These are phyloP conservation scores for Dactylellina drechsleri DNA, from an alignment of 2,329 filamentous ascomycete species.

Conservation along the genomic window DNA sequence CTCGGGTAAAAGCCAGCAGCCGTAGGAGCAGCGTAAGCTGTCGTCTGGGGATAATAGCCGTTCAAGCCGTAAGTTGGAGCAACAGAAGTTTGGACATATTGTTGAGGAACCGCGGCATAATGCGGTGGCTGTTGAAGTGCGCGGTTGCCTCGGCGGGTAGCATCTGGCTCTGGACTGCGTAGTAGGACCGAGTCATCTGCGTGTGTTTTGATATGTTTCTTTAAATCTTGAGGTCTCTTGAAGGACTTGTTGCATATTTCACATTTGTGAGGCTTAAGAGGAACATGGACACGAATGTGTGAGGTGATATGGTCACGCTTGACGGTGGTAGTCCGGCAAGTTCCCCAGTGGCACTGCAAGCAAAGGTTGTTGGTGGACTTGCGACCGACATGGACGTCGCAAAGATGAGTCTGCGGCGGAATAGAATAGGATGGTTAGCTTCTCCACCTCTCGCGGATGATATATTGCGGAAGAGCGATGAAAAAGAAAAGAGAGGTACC, in stretches of 20 bases:
- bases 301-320: constrained; percentile 99
- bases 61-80: constrained; percentile 46
- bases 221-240: constrained; percentile 97
- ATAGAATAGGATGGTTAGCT: constrained; percentile 34
- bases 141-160: constrained; percentile 59
- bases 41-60: constrained; percentile 44
- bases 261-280: constrained; percentile 98
- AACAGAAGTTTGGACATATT: constrained; percentile 45
- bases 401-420: constrained; percentile 83
- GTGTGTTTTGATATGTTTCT: constrained; percentile 89
- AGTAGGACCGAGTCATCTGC: constrained; percentile 58
- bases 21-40: constrained; percentile 20
- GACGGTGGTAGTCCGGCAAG: constrained; percentile 93
- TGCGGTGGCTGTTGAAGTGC: constrained; percentile 55
- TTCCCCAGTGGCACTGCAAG: constrained; percentile 95
- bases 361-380: constrained; percentile 99
- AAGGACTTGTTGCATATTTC: constrained; percentile 99
- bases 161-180: constrained; percentile 70
- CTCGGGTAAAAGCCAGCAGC: constrained; percentile 67
- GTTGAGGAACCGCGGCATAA: constrained; percentile 50
- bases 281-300: constrained; percentile 98
- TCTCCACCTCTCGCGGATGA: constrained; percentile 8
- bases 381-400: constrained; percentile 95
- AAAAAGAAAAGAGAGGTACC: background rate
- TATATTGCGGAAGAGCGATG: background rate